Conservation (phyloP, 768 basidiomycete species). For the Leccinellum rugosiceps region DNA sequence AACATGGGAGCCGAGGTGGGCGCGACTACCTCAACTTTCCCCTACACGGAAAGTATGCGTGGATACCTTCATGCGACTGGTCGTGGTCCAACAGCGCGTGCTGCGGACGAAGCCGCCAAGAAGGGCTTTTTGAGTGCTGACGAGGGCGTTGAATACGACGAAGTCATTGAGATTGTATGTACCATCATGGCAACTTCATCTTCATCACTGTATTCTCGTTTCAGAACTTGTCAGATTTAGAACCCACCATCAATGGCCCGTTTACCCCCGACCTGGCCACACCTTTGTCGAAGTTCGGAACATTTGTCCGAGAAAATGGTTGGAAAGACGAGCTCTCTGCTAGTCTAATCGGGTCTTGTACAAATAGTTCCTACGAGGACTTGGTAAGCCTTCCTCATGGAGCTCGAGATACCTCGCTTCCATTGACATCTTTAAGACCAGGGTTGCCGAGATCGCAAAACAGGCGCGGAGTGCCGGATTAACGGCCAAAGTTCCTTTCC, state of each 20-base stretch:
- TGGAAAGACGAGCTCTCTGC: slow-evolving; percentile 96
- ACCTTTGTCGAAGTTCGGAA: slow-evolving; percentile 83
- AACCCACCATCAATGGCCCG: slow-evolving; percentile 93
- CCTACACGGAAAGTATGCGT: slow-evolving; percentile 88
- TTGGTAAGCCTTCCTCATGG: slow-evolving; percentile 50
- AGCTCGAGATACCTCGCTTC: neutral
- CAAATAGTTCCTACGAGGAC: slow-evolving; percentile 97
- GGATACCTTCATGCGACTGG: slow-evolving; percentile 89
- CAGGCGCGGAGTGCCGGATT: slow-evolving; percentile 88
- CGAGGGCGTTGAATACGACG: slow-evolving; percentile 88
- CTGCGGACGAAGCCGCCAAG: slow-evolving; percentile 80
- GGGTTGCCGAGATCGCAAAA: slow-evolving; percentile 85
- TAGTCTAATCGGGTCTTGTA: slow-evolving; percentile 95
- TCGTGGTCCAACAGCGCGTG: slow-evolving; percentile 77
- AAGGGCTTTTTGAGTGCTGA: slow-evolving; percentile 81
- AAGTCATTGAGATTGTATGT: slow-evolving; percentile 88
- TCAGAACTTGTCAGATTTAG: slow-evolving; percentile 83
- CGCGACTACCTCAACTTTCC: slow-evolving; percentile 98
- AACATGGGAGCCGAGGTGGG: slow-evolving; percentile 99
- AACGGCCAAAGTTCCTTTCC: slow-evolving; percentile 78
- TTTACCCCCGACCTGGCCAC: slow-evolving; percentile 97
- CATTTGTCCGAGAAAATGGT: slow-evolving; percentile 75
- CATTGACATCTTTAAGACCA: slow-evolving; percentile 51
- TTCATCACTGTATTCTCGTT: neutral
- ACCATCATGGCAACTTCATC: neutral